These are phyloP conservation scores for Erigeron philadelphicus DNA, from an alignment of 140 eudicot species.

Conservation along the genomic window DNA sequence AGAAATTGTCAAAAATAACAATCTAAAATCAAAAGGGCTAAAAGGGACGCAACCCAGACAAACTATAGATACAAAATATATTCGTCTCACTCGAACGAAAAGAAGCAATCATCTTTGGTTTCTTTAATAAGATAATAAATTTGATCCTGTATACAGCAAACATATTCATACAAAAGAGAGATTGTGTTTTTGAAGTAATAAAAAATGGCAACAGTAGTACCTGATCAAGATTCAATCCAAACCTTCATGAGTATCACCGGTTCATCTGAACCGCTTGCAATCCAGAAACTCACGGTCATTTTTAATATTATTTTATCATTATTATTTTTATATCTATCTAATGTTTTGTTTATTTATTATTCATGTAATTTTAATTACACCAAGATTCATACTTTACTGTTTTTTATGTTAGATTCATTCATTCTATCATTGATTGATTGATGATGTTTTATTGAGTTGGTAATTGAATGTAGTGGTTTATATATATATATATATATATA, in stretches of 20 bases:
- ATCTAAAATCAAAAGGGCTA: too few species aligned
- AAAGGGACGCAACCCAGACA: background rate
- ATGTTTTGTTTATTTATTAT: slow-evolving; percentile 9
- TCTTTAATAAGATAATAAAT: too few species aligned
- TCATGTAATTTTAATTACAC: background rate
- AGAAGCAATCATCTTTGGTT: too few species aligned
- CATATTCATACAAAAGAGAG: too few species aligned
- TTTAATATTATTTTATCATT: slow-evolving; percentile 7
- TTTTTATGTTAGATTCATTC: background rate
- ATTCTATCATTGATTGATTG: background rate
- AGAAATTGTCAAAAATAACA: too few species aligned
- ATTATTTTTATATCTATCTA: background rate
- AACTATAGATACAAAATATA: background rate
- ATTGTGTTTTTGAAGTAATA: background rate
- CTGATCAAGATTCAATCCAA: slow-evolving; percentile 52
- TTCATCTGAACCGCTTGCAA: slow-evolving; percentile 46
- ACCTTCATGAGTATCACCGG: slow-evolving; percentile 69
- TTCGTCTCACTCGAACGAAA: background rate
- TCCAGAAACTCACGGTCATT: slow-evolving; percentile 56
- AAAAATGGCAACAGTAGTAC: slow-evolving; percentile 16
- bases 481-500: background rate
- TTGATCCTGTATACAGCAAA: too few species aligned
- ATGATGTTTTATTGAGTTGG: background rate
- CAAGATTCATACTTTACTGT: background rate
- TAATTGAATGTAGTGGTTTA: slow-evolving; percentile 29